These are phyloP conservation scores for Penicillium sp. DNA, from an alignment of 2,329 filamentous ascomycete genomes.

Conservation along the genomic window DNA sequence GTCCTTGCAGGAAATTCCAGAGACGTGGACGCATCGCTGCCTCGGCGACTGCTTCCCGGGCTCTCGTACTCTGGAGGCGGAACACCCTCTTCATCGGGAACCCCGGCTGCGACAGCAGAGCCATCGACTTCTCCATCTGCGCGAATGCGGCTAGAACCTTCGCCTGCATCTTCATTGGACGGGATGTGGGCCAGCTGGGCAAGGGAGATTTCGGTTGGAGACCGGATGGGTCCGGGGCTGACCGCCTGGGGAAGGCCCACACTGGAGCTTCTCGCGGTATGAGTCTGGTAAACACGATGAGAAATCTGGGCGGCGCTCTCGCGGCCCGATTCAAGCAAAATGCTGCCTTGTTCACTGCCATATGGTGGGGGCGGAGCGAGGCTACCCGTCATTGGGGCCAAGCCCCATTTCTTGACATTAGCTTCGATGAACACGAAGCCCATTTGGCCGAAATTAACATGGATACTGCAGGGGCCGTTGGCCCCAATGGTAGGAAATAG, in stretches of 20 bases:
- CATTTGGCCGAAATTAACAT: slow-evolving; percentile 97
- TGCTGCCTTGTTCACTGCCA: slow-evolving; percentile 93
- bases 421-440: slow-evolving; percentile 99
- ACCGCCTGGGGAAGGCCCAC: slow-evolving; percentile 68
- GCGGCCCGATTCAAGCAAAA: slow-evolving; percentile 80
- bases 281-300: slow-evolving; percentile 49
- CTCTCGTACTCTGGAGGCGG: slow-evolving; percentile 53
- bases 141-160: slow-evolving; percentile 58
- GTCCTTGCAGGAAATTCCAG: slow-evolving; percentile 14
- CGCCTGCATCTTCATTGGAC: slow-evolving; percentile 63
- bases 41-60: slow-evolving; percentile 51
- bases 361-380: slow-evolving; percentile 94
- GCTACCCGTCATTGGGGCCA: slow-evolving; percentile 92
- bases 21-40: slow-evolving; percentile 50
- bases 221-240: slow-evolving; percentile 82
- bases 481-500: slow-evolving; percentile 97
- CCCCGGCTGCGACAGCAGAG: slow-evolving; percentile 21
- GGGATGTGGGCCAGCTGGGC: slow-evolving; percentile 73
- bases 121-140: slow-evolving; percentile 19
- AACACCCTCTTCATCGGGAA: slow-evolving; percentile 26
- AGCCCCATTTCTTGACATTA: slow-evolving; percentile 99
- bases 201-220: slow-evolving; percentile 92
- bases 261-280: slow-evolving; percentile 73
- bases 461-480: slow-evolving; percentile 84
- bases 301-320: slow-evolving; percentile 46